Evolutionary conservation across 495 filamentous ascomycete genomes (phyloP), one percentile per base, ranked within the genome.

Genomic region (Tuber melanosporum): DNA sequence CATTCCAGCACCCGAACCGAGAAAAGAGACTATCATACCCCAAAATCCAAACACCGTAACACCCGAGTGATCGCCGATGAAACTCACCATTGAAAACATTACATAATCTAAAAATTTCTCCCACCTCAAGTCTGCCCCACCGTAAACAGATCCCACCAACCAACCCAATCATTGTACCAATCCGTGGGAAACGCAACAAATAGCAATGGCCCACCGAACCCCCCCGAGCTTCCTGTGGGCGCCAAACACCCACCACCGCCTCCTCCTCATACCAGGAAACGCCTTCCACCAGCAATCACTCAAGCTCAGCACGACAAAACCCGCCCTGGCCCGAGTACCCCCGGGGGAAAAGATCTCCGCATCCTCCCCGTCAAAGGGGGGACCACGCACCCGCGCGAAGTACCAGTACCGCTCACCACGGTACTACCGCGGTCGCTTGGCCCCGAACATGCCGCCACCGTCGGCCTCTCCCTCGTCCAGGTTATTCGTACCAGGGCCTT

Each of bases 341-440:
- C 57, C 57, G 0, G 62, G 12, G 3, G 57, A 62, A 20, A 82
- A 82, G 73, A 45, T 73, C 71, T 82, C 80, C 46, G 80, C 81
- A 44, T 82, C 80, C 43, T 82, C 74, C 5, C 74, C 66, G 9
- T 81, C 39, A 52, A 83, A 75, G 73, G 75, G 62, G 19, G 47
- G 62, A 26, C 47, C 57, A 9, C 73, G 81, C 44, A 76, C 69
- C 69, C 71, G 77, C 43, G 75, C 78, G 20, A 72, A 77, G 44
- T 99, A 98, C 86, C 91, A 94, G 86, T 98, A 91, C 85, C 92
- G 92, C 70, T 89, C 95, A 62, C 96, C 96, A 62, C 93, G 94
- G 85, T 98, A 92, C 88, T 89, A 97, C 85, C 92, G 95, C 84
- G 95, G 95, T 74, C 94, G 94, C 71, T 88, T 98, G 52, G 94